Evolutionary conservation across 1,284 basidiomycete species (phyloP).

Genomic region (Hypsizygus ulmarius): DNA sequence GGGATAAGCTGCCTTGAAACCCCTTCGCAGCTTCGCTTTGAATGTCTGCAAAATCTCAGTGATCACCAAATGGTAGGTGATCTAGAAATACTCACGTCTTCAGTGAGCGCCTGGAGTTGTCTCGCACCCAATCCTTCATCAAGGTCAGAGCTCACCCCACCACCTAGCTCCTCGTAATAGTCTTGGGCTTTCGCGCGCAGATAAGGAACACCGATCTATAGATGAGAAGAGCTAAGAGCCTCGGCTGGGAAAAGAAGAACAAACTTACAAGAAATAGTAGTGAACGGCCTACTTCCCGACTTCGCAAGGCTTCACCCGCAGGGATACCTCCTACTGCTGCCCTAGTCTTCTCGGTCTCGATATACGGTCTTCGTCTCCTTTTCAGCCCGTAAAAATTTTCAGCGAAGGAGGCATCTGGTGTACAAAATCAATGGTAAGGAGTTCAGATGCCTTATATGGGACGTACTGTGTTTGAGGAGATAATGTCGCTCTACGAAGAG

Average conservation of each 20-base stretch:
- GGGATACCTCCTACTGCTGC: conserved; percentile 68
- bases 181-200: conserved; percentile 86
- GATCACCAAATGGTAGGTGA: neutral
- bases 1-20: conserved; percentile 78
- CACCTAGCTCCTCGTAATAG: conserved; percentile 88
- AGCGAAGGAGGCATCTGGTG: conserved; percentile 79
- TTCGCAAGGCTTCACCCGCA: conserved; percentile 60
- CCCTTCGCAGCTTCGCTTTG: conserved; percentile 48
- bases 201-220: conserved; percentile 86
- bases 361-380: conserved; percentile 67
- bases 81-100: conserved; percentile 40
- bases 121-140: conserved; percentile 50
- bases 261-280: conserved; percentile 69
- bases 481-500: conserved; percentile 90
- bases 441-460: neutral
- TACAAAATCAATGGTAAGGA: neutral
- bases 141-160: conserved; percentile 67
- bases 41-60: conserved; percentile 30
- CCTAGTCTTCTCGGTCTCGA: conserved; percentile 61
- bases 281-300: conserved; percentile 68
- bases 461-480: conserved; percentile 76
- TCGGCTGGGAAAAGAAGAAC: neutral
- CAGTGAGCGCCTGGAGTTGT: conserved; percentile 43
- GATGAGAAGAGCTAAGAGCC: neutral
- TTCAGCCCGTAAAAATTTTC: conserved; percentile 94